Evolutionary conservation across 2,329 filamentous ascomycete genomes (phyloP).

Genomic region (Aquanectria penicillioides): DNA sequence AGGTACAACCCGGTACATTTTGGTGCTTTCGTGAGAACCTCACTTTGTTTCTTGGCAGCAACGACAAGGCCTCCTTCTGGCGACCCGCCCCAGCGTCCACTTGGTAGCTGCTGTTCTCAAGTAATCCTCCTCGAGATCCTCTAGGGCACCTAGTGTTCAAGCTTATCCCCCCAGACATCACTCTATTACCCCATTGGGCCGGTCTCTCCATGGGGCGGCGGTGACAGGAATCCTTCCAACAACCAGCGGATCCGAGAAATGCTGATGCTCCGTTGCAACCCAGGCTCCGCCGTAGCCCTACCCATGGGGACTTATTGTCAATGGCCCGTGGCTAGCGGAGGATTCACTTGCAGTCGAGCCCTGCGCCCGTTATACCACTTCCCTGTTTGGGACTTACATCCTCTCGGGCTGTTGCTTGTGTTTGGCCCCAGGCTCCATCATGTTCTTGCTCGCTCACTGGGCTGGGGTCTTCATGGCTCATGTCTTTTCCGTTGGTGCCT

Average conservation of each 20-base stretch:
- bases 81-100: neutral
- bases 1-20: neutral
- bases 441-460: too few species aligned
- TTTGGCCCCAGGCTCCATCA: conserved; percentile 20
- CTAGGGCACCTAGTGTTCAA: neutral
- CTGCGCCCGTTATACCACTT: conserved; percentile 31
- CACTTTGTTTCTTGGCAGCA: neutral
- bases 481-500: neutral
- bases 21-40: conserved; percentile 1
- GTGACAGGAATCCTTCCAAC: neutral
- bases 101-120: neutral
- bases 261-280: neutral
- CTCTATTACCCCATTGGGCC: too few species aligned
- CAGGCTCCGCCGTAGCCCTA: conserved; percentile 2
- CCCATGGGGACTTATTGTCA: neutral
- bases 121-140: neutral
- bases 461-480: neutral
- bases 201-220: too few species aligned
- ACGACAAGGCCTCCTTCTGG: neutral
- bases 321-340: neutral
- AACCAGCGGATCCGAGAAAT: conserved; percentile 10
- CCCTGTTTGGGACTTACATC: too few species aligned
- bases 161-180: too few species aligned
- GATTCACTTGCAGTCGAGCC: neutral
- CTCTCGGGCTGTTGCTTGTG: conserved; percentile 15